Conservation (phyloP, 2,329 filamentous ascomycete species). For the Ascochyta viciae-villosae region DNA sequence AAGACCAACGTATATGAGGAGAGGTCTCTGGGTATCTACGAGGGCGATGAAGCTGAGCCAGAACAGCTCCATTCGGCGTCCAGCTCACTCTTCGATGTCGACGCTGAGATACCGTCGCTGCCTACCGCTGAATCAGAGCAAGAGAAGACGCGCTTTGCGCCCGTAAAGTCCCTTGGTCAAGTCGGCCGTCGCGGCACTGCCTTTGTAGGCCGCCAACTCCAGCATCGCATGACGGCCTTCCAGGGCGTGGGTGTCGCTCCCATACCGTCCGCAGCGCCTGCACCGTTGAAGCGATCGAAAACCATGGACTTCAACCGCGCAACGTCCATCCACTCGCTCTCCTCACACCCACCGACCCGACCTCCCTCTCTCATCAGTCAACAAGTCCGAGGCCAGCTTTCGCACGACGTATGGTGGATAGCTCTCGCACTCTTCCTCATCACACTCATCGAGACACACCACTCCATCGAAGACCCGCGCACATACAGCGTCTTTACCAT, state of each 20-base stretch:
- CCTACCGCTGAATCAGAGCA: constrained; percentile 10
- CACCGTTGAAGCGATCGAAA: constrained; percentile 17
- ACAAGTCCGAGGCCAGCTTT: constrained; percentile 32
- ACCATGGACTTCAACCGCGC: constrained; percentile 29
- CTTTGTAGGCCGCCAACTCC: constrained; percentile 30
- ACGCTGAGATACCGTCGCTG: constrained; percentile 20
- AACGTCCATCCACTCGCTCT: constrained; percentile 27
- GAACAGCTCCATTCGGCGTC: constrained; percentile 31
- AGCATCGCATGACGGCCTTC: constrained; percentile 31
- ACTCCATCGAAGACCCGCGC: constrained; percentile 28
- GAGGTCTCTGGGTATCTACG: constrained; percentile 28
- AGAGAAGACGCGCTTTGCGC: constrained; percentile 16
- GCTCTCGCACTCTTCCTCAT: constrained; percentile 32
- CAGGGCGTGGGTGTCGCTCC: constrained; percentile 31
- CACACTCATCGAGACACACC: constrained; percentile 31
- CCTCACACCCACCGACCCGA: constrained; percentile 18
- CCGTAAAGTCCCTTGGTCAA: constrained; percentile 14
- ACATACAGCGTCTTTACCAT: constrained; percentile 33
- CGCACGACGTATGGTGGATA: constrained; percentile 35
- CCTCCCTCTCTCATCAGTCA: constrained; percentile 31
- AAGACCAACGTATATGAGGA: constrained; percentile 33
- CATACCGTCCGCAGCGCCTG: constrained; percentile 12
- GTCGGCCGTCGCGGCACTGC: constrained; percentile 26
- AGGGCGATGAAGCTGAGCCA: constrained; percentile 27
- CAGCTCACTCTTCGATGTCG: constrained; percentile 29